A percentile compares a stretch with the other conserved stretches of the same genome.
Conservation (phyloP, 371 early-diverging fungal species). For the Fennellomyces sp. region DNA sequence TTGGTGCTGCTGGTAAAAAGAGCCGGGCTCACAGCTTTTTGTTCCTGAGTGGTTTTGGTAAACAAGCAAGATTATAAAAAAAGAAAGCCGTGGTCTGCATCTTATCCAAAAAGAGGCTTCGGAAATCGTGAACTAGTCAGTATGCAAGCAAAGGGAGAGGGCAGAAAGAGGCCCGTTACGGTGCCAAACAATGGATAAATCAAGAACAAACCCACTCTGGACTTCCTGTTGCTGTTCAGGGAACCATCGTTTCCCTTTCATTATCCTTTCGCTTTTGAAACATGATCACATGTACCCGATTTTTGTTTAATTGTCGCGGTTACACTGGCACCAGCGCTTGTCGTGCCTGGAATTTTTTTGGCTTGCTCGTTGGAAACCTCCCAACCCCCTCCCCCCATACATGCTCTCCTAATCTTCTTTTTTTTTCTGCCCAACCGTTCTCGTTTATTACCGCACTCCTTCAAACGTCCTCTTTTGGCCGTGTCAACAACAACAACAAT, state of each 20-base stretch:
- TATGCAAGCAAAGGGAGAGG: not conserved
- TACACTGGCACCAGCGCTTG: constrained; percentile 1
- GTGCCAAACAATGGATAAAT: not conserved
- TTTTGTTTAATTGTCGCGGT: not conserved
- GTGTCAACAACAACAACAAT: too few species aligned
- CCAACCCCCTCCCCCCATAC: too few species aligned
- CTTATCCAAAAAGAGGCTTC: not conserved
- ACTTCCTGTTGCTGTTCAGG: too few species aligned
- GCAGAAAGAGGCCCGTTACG: not conserved
- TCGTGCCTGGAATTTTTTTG: not conserved
- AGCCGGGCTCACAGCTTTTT: too few species aligned
- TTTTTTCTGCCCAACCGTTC: too few species aligned
- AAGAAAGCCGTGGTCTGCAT: constrained; percentile 4
- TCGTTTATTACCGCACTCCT: too few species aligned
- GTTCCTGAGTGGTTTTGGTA: not conserved
- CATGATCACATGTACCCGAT: not conserved
- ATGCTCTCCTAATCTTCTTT: too few species aligned
- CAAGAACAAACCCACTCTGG: too few species aligned
- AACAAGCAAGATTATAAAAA: not conserved
- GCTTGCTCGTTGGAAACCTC: too few species aligned
- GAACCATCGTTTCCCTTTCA: not conserved
- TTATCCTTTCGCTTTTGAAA: not conserved
- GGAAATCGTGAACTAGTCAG: constrained; percentile 1
- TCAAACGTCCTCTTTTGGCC: too few species aligned
- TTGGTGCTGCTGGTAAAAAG: too few species aligned